Evolutionary conservation across 176 grass and related monocot species (phyloP).

Genomic region (Ananas comosus): DNA sequence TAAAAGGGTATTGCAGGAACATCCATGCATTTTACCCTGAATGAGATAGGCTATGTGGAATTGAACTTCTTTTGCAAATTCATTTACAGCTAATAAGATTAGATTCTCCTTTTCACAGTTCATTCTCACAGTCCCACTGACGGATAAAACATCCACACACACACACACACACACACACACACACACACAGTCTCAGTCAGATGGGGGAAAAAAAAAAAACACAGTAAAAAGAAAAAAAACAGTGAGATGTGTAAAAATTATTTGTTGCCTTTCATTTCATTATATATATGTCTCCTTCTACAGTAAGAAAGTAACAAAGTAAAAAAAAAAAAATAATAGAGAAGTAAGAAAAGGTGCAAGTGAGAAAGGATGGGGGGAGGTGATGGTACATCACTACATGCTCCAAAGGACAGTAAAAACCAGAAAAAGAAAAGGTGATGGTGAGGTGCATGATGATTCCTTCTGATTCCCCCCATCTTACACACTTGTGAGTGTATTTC

Average conservation of each 20-base stretch:
- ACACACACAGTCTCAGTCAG: too few species aligned
- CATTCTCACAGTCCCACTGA: too few species aligned
- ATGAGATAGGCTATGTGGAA: too few species aligned
- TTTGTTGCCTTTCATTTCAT: conserved; percentile 24
- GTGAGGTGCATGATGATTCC: conserved; percentile 22
- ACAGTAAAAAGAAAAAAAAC: neutral
- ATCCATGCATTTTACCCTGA: too few species aligned
- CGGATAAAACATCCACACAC: too few species aligned
- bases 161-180: too few species aligned
- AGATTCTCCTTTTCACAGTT: too few species aligned
- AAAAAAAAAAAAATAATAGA: conserved; percentile 22
- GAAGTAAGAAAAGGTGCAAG: conserved; percentile 11
- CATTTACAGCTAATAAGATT: too few species aligned
- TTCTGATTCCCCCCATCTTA: conserved; percentile 32
- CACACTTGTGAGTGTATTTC: conserved; percentile 34
- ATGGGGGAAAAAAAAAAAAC: neutral
- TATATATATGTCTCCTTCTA: conserved; percentile 20
- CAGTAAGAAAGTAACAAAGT: conserved; percentile 7
- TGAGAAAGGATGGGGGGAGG: neutral
- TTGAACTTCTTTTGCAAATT: too few species aligned
- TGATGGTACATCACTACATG: conserved; percentile 15
- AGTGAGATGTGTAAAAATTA: conserved; percentile 3
- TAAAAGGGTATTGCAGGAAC: too few species aligned
- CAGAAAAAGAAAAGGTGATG: neutral
- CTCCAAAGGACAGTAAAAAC: conserved; percentile 16